These are phyloP conservation scores for Candida tibetensis DNA, from an alignment of 805 yeast genomes.

Conservation along the genomic window DNA sequence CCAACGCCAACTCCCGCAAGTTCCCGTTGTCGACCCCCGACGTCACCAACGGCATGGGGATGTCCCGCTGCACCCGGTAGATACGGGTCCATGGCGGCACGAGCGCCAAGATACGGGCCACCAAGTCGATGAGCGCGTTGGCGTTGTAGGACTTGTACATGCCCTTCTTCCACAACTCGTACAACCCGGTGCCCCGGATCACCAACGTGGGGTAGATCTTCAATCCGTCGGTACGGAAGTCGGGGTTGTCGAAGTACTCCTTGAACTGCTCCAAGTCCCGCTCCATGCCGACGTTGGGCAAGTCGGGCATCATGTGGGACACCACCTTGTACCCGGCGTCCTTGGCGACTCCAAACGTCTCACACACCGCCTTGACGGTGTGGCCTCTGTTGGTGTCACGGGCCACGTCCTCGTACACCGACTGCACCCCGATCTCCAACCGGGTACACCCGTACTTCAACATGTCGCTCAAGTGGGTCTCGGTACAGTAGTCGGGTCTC, in stretches of 20 bases:
- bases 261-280: conserved; percentile 93
- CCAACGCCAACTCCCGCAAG: conserved; percentile 89
- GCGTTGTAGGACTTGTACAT: conserved; percentile 93
- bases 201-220: conserved; percentile 95
- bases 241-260: conserved; percentile 96
- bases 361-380: conserved; percentile 93
- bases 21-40: conserved; percentile 98
- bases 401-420: conserved; percentile 97
- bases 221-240: conserved; percentile 93
- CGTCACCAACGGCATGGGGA: conserved; percentile 97
- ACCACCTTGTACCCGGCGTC: conserved; percentile 98
- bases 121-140: conserved; percentile 87
- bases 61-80: conserved; percentile 97
- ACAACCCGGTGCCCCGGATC: conserved; percentile 94
- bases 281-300: conserved; percentile 98
- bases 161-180: conserved; percentile 97
- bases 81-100: conserved; percentile 99
- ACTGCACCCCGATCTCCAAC: conserved; percentile 94
- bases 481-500: conserved; percentile 97
- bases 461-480: conserved; percentile 94
- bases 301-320: conserved; percentile 99
- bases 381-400: conserved; percentile 98
- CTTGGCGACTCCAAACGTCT: conserved; percentile 92
- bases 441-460: conserved; percentile 94
- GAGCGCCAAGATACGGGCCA: conserved; percentile 90